Evolutionary conservation across 2,329 filamentous ascomycete species (phyloP).

Genomic region (Chaetomium sp.): DNA sequence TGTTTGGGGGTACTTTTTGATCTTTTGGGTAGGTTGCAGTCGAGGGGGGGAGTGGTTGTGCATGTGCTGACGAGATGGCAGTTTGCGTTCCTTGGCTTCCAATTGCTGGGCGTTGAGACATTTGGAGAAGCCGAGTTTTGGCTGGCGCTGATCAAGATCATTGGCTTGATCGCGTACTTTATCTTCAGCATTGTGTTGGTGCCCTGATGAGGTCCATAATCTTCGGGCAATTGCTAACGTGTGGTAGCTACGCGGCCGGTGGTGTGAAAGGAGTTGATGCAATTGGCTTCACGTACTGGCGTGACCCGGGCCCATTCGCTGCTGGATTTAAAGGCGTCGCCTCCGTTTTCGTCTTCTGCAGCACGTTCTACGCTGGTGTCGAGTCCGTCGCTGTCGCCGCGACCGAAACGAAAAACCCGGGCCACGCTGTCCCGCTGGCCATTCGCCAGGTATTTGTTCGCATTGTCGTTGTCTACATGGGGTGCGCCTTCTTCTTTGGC

Average conservation of each 20-base stretch:
- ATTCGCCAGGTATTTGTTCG: constrained; percentile 57
- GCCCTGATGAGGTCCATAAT: background rate
- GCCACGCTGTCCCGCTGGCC: constrained; percentile 49
- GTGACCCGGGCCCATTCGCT: constrained; percentile 61
- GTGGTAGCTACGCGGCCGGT: constrained; percentile 52
- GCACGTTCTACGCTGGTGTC: constrained; percentile 64
- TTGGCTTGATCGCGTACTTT: constrained; percentile 64
- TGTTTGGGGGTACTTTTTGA: constrained; percentile 61
- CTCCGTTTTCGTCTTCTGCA: constrained; percentile 62
- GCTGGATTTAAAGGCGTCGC: constrained; percentile 62
- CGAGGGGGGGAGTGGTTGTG: no score
- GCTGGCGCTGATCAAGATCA: constrained; percentile 66
- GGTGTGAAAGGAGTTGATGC: constrained; percentile 55
- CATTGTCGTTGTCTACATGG: constrained; percentile 60
- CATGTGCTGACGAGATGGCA: constrained; percentile 12
- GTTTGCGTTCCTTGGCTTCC: constrained; percentile 58
- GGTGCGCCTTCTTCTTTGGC: constrained; percentile 67
- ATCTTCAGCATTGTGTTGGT: constrained; percentile 61
- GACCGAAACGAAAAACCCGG: constrained; percentile 53
- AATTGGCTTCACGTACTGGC: constrained; percentile 67
- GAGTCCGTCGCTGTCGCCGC: constrained; percentile 57
- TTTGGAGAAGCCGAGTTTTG: constrained; percentile 79
- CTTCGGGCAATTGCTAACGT: background rate
- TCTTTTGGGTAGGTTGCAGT: constrained; percentile 63
- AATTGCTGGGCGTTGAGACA: constrained; percentile 64